phyloP scores from a whole-genome alignment of 305 asterid species.

The Ajuga reptans region DNA sequence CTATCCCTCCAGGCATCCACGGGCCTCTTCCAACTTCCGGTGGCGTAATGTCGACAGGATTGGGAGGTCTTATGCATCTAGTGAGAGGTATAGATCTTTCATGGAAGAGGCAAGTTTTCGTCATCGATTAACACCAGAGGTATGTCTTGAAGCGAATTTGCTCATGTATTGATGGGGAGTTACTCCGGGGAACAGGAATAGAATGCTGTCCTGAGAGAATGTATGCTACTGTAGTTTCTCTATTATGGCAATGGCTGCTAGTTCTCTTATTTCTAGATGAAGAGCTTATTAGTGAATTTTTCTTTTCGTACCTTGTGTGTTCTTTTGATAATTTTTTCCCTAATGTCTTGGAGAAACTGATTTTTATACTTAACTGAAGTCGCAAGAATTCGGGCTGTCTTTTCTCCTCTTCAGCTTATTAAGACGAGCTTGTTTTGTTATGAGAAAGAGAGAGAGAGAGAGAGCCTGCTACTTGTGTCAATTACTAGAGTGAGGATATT shows the following conservation, averaged over 20 bases:
- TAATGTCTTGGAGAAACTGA: no score
- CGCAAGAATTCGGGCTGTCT: no score
- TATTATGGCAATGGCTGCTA: not conserved
- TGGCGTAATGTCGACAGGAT: constrained; percentile 38
- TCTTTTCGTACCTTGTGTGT: not conserved
- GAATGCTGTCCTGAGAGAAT: not conserved
- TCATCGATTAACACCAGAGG: constrained; percentile 53
- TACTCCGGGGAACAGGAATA: not conserved
- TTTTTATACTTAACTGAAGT: no score
- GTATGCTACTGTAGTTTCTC: not conserved
- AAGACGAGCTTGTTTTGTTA: no score
- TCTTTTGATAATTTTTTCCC: not conserved
- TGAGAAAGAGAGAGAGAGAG: no score
- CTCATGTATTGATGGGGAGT: constrained; percentile 1
- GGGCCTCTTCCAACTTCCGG: constrained; percentile 36
- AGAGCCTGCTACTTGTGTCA: no score
- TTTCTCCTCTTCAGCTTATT: no score
- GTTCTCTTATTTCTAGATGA: not conserved
- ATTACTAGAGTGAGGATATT: no score
- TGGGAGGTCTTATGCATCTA: constrained; percentile 36
- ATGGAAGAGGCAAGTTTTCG: constrained; percentile 38
- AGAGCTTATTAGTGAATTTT: not conserved
- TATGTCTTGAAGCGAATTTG: constrained; percentile 16
- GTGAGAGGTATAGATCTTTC: constrained; percentile 44
- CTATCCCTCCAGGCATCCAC: constrained; percentile 41